phyloP scores from a whole-genome alignment of 2,329 filamentous ascomycete genomes.

The Samsoniella hepiali region DNA sequence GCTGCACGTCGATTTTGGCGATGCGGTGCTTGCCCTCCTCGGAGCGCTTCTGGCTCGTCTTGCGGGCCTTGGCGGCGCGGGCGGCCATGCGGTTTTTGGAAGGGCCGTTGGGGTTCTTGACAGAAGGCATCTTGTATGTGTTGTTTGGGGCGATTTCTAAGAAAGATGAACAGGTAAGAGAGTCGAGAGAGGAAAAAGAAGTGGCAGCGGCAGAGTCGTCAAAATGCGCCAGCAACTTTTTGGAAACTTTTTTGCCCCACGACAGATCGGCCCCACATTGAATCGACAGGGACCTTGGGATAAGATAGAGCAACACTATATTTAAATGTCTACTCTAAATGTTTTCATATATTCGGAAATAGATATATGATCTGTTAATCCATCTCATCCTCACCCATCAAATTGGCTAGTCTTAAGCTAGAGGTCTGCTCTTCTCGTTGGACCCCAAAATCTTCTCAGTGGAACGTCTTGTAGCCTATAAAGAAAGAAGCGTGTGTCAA shows the following conservation, averaged over 20 bases:
- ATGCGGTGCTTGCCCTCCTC: conserved; percentile 38
- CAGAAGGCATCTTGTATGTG: conserved; percentile 45
- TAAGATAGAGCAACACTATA: no score
- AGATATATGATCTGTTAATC: no score
- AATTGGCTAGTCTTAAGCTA: no score
- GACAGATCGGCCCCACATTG: conserved; percentile 11
- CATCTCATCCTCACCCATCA: no score
- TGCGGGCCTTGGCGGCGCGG: conserved; percentile 43
- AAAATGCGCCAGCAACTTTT: background rate
- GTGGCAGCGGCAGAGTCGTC: background rate
- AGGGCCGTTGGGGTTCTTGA: conserved; percentile 56
- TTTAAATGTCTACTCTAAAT: no score
- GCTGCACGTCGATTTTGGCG: conserved; percentile 41
- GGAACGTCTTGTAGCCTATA: no score
- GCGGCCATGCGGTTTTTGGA: conserved; percentile 52
- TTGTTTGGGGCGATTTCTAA: background rate
- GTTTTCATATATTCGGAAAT: no score
- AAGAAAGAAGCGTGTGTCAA: no score
- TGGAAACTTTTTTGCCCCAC: conserved; percentile 13
- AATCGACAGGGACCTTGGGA: conserved; percentile 1
- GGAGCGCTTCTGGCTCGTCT: conserved; percentile 41
- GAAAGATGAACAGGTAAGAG: background rate
- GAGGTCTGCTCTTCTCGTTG: no score
- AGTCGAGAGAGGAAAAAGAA: background rate
- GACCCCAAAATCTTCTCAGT: no score